phyloP scores from a whole-genome alignment of 2,329 filamentous ascomycete species.

The Talaromyces sp. region DNA sequence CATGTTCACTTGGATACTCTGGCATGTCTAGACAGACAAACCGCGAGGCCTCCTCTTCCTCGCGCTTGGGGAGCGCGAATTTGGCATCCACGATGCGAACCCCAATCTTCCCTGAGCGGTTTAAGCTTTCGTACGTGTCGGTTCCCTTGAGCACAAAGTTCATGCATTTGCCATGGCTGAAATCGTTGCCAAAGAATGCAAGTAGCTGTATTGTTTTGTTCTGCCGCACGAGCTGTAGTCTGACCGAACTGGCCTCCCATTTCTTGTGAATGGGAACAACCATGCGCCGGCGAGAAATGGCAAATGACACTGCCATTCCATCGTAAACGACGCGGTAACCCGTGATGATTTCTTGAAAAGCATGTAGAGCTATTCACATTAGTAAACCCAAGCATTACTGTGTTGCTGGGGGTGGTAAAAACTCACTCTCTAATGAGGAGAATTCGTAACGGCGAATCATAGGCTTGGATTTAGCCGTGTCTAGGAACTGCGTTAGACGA shows the following conservation, averaged over 20 bases:
- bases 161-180: conserved; percentile 82
- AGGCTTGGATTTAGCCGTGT: conserved; percentile 51
- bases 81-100: conserved; percentile 85
- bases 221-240: conserved; percentile 74
- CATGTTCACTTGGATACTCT: conserved; percentile 86
- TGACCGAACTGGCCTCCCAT: conserved; percentile 77
- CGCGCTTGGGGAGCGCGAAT: conserved; percentile 69
- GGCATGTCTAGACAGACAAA: conserved; percentile 84
- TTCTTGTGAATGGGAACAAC: conserved; percentile 92
- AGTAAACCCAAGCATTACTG: not conserved
- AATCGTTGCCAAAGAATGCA: conserved; percentile 77
- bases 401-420: not conserved
- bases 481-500: conserved; percentile 61
- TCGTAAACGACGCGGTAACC: conserved; percentile 75
- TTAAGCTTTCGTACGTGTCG: conserved; percentile 71
- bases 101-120: conserved; percentile 61
- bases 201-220: conserved; percentile 73
- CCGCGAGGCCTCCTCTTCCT: conserved; percentile 52
- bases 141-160: conserved; percentile 81
- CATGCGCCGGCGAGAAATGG: conserved; percentile 79
- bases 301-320: conserved; percentile 65
- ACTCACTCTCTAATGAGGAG: conserved; percentile 46
- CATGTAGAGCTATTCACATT: conserved; percentile 59
- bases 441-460: conserved; percentile 72
- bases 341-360: conserved; percentile 73